Evolutionary conservation across 345 rosid species (phyloP), one percentile per base, ranked within the genome.

Genomic region (Hibiscus trionum): DNA sequence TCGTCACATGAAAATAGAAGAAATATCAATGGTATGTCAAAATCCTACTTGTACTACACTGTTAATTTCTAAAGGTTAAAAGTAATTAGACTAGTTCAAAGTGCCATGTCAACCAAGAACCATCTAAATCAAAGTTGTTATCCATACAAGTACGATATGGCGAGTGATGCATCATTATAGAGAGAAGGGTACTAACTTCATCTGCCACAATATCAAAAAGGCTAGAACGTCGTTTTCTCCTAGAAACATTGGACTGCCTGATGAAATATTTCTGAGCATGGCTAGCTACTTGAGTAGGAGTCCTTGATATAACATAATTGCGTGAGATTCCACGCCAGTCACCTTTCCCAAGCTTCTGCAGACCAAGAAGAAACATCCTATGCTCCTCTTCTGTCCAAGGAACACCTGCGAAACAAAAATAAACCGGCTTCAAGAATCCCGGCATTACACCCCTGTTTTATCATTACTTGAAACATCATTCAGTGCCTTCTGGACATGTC

Each of bases 361-460:
- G 84, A 70, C 99, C 98, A 71, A 96, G 76, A 73, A 96, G 84
- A 78, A 96, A 96, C 89, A 93, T 83, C 76, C 96, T 93, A 76
- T 96, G 99, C 71, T 96, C 99, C 56, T 96, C 98, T 81, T 91
- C 99, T 3, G 99, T 96, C 99, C 99, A 96, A 7, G 99, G 99
- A 70, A 88, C 88, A 75, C 98, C 98, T 96, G 79, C 39, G 76
- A 11, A 58, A 77, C 39, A 73, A 68, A 53, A n/a, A 65, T 33
- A 47, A 69, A 29, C 16, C 19, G 61, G 71, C 12, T 55, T 70
- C 15, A n/a, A 59, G 56, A 68, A 66, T 12, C 12, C 37, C 53
- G 27, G 10, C 53, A 11, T 7, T 2, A 55, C 5, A 9, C 33
- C 16, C 42, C 31, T 19, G 49, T 35, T 21, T 61, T 19, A 52